A percentile compares a stretch with the other conserved stretches of the same genome.
Conservation (phyloP, 2,329 filamentous ascomycete genomes). For the Bisporella sp. region DNA sequence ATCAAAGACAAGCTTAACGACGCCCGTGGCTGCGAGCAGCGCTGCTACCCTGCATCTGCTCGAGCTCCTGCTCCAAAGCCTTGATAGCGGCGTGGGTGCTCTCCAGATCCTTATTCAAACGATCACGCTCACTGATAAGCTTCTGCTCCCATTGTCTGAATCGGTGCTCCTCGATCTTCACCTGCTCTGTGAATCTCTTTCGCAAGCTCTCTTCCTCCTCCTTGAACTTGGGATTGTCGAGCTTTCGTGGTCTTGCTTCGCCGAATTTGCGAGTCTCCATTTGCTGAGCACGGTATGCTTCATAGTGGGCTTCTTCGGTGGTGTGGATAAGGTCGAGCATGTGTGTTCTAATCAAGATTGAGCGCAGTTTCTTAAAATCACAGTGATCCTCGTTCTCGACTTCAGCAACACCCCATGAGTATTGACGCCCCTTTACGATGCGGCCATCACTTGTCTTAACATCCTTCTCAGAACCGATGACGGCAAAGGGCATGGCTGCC, state of each 20-base stretch:
- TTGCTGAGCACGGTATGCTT: constrained; percentile 97
- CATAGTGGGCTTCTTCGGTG: constrained; percentile 98
- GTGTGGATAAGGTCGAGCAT: constrained; percentile 99
- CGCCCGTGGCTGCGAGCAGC: constrained; percentile 87
- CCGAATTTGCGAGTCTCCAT: constrained; percentile 99
- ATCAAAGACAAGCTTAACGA: constrained; percentile 49
- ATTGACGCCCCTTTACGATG: constrained; percentile 97
- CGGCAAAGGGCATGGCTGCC: constrained; percentile 96
- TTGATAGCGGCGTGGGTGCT: constrained; percentile 93
- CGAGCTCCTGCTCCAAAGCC: constrained; percentile 85
- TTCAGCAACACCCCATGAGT: constrained; percentile 98
- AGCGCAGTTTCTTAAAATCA: constrained; percentile 99
- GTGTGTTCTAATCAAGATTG: constrained; percentile 96
- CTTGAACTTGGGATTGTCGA: constrained; percentile 99
- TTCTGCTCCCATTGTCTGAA: constrained; percentile 99
- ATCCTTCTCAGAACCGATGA: constrained; percentile 98
- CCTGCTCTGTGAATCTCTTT: constrained; percentile 99
- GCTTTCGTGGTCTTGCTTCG: constrained; percentile 91
- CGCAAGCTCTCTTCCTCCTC: constrained; percentile 97
- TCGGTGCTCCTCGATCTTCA: constrained; percentile 99
- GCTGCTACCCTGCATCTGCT: constrained; percentile 76
- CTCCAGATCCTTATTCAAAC: constrained; percentile 99
- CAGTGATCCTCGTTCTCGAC: constrained; percentile 99
- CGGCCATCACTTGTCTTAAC: constrained; percentile 94
- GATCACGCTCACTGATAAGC: constrained; percentile 96